These are phyloP conservation scores for Suillus clintonianus DNA, from an alignment of 768 basidiomycete genomes.

Conservation along the genomic window DNA sequence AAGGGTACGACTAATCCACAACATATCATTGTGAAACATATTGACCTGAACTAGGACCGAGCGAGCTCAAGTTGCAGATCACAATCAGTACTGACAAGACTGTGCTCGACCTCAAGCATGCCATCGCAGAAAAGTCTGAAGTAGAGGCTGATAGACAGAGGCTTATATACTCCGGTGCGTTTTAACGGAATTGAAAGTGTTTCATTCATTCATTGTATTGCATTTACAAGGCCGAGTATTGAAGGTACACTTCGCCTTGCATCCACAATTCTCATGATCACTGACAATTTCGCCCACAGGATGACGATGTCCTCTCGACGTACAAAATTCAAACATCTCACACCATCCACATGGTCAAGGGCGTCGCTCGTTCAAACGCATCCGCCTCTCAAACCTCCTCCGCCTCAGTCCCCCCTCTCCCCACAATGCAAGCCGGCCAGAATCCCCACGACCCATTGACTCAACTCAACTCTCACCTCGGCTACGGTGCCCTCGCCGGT, in stretches of 20 bases:
- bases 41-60: constrained; percentile 58
- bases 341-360: constrained; percentile 94
- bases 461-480: constrained; percentile 74
- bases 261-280: constrained; percentile 5
- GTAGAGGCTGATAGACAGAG: constrained; percentile 87
- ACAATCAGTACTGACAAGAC: constrained; percentile 80
- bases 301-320: constrained; percentile 76
- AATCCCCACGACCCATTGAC: constrained; percentile 86
- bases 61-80: constrained; percentile 91
- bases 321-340: constrained; percentile 93
- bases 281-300: constrained; percentile 42
- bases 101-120: constrained; percentile 87
- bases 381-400: constrained; percentile 42
- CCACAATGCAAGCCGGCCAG: constrained; percentile 90
- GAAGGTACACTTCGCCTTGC: constrained; percentile 46
- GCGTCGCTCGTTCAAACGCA: constrained; percentile 52
- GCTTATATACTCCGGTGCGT: constrained; percentile 87
- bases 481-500: constrained; percentile 79
- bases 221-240: constrained; percentile 60
- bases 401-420: constrained; percentile 57
- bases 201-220: background rate
- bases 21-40: background rate
- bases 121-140: constrained; percentile 82
- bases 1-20: constrained; percentile 49
- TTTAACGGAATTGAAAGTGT: background rate